Evolutionary conservation across 768 basidiomycete genomes (phyloP), one percentile per base, ranked within the genome.

Genomic region (Kwoniella europaea): DNA sequence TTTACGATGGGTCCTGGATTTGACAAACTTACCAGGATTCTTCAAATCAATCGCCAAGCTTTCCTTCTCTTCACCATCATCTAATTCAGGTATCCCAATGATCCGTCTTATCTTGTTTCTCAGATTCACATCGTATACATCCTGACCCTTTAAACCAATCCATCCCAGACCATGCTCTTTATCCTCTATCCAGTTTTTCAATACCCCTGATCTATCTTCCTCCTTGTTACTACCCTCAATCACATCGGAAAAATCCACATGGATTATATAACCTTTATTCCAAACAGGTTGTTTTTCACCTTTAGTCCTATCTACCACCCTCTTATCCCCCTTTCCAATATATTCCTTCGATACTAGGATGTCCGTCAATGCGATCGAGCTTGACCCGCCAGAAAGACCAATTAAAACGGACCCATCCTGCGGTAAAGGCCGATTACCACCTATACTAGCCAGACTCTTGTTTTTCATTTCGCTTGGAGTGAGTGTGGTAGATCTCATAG

Each of bases 241-340:
- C 1, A 82, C 78, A 22, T 69, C 71, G 9, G 73, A 64, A 67
- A 81, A 83, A 27, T 82, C 79, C 20, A 83, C 81, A 73, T 83
- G 74, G 10, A 82, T 72, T n/a, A 81, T 75, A 67, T 67, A 75
- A 35, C 72, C 77, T 18, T 71, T 72, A 35, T 76, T 71, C 82
- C 82, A 82, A 10, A 77, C 56, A 9, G 68, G 65, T 54, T 79
- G 67, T 46, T 72, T 78, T 62, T 79, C 73, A 1, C 78, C 80
- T 63, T 76, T 78, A 10, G 73, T 78, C 63, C 68, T 53, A 67
- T 78, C 76, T 35, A 68, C 71, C 16, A 59, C n/a, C 22, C 59
- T 55, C 13, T 67, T 69, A 60, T 71, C 69, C 2, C 71, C 73
- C 35, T 57, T 67, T 5, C 75, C 81, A 54, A 82, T 68, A 42